Percentiles rank a stretch among this genome's conserved stretches.
These are phyloP conservation scores for Buddleja alternifolia DNA, from an alignment of 257 asterid genomes.

Conservation along the genomic window DNA sequence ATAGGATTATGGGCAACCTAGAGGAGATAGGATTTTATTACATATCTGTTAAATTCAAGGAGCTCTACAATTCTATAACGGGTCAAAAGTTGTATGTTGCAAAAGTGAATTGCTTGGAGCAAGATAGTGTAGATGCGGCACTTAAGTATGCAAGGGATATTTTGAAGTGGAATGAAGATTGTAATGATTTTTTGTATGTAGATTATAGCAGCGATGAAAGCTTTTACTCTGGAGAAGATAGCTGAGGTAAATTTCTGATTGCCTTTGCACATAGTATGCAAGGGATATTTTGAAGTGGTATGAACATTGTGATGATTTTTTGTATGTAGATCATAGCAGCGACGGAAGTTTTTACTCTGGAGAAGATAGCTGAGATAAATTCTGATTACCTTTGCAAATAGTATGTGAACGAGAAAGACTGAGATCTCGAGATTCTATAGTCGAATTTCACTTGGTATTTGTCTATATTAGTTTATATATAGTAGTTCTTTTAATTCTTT, in stretches of 20 bases:
- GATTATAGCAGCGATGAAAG: background rate
- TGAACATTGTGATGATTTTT: conserved; percentile 33
- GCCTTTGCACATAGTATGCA: conserved; percentile 34
- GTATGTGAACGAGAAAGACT: too few relatives aligned
- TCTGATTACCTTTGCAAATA: background rate
- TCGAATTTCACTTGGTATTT: too few relatives aligned
- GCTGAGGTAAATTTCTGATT: background rate
- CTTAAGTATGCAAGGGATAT: conserved; percentile 59
- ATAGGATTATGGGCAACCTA: conserved; percentile 16
- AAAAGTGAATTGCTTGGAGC: conserved; percentile 45
- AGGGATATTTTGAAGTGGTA: conserved; percentile 65
- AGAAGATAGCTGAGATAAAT: background rate
- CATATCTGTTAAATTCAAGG: conserved; percentile 60
- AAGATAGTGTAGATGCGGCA: conserved; percentile 54
- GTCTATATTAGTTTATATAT: too few relatives aligned
- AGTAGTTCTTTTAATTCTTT: too few relatives aligned
- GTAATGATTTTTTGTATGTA: background rate
- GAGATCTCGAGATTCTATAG: too few relatives aligned
- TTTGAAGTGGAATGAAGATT: conserved; percentile 62
- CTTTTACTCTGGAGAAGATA: background rate
- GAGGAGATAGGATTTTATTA: conserved; percentile 55
- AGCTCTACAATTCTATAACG: conserved; percentile 47
- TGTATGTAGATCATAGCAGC: background rate
- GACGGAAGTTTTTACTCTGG: conserved; percentile 3
- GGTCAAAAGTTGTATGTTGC: conserved; percentile 60